These are phyloP conservation scores for Paramarasmius palmivorus DNA, from an alignment of 1,284 basidiomycete species.

Conservation along the genomic window DNA sequence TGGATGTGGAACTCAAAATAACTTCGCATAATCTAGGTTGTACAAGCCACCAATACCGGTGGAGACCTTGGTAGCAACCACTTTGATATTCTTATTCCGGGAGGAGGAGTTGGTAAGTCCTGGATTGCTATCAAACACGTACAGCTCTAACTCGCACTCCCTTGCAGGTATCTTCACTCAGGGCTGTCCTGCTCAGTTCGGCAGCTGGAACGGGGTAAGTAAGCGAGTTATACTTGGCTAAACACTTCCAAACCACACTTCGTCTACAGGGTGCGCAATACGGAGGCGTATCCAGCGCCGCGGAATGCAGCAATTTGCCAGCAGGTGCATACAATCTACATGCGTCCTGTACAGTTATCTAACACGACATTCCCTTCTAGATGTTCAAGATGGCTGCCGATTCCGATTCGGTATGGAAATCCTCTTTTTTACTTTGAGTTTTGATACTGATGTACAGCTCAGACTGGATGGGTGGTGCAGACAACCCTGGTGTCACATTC, in stretches of 20 bases:
- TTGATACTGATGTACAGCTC: neutral
- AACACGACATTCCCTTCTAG: slow-evolving; percentile 3
- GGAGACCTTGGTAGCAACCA: slow-evolving; percentile 19
- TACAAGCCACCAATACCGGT: slow-evolving; percentile 20
- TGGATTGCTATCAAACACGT: neutral
- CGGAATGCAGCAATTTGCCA: slow-evolving; percentile 17
- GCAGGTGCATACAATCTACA: slow-evolving; percentile 2
- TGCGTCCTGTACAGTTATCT: neutral
- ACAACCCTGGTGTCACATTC: slow-evolving; percentile 19
- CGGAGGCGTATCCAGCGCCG: slow-evolving; percentile 17
- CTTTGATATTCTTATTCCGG: slow-evolving; percentile 19
- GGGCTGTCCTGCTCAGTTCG: slow-evolving; percentile 19
- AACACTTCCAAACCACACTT: neutral
- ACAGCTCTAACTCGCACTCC: neutral
- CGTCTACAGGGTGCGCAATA: slow-evolving; percentile 15
- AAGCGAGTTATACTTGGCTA: neutral
- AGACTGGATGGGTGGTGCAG: slow-evolving; percentile 20
- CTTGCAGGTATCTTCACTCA: slow-evolving; percentile 14
- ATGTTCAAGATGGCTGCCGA: slow-evolving; percentile 13
- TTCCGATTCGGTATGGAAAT: slow-evolving; percentile 16
- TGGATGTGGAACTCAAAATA: neutral
- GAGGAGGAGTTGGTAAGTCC: slow-evolving; percentile 16
- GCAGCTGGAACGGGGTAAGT: slow-evolving; percentile 19
- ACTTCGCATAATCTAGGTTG: slow-evolving; percentile 3
- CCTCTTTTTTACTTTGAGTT: neutral